Percentiles rank a stretch among this genome's conserved stretches.
Conservation (phyloP, 306 rosid species). For the Acacia melanoxylon region DNA sequence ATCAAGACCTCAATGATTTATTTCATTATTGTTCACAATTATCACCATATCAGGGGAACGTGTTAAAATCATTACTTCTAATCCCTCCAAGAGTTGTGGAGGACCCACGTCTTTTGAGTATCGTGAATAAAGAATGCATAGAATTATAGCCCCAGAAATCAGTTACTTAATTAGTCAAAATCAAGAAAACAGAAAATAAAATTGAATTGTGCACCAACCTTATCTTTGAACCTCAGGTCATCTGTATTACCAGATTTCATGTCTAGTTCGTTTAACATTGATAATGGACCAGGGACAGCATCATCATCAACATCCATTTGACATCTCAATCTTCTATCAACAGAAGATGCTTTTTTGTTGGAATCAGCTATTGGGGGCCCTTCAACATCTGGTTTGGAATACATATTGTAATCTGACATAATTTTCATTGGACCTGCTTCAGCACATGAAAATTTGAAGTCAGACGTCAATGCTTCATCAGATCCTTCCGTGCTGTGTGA, state of each 20-base stretch:
- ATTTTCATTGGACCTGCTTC: constrained; percentile 45
- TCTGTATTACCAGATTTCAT: constrained; percentile 36
- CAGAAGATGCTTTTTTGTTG: constrained; percentile 31
- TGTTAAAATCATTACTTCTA: constrained; percentile 1
- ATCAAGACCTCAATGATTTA: not conserved
- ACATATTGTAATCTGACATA: constrained; percentile 33
- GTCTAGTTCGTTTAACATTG: constrained; percentile 31
- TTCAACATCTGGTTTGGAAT: constrained; percentile 34
- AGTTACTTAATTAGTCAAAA: not conserved
- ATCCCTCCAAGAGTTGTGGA: not conserved
- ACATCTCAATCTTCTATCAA: constrained; percentile 30
- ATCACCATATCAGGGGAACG: not conserved
- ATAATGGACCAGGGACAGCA: constrained; percentile 30
- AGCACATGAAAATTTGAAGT: constrained; percentile 49
- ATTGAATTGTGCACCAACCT: constrained; percentile 37
- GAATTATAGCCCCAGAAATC: not conserved
- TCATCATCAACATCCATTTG: constrained; percentile 35
- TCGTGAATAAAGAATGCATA: not conserved
- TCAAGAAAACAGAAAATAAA: not conserved
- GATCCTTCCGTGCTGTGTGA: constrained; percentile 54
- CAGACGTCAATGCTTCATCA: constrained; percentile 55
- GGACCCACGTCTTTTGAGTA: not conserved
- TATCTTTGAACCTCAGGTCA: constrained; percentile 35
- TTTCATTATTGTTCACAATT: not conserved
- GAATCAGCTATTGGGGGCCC: constrained; percentile 32